A percentile compares a stretch with the other conserved stretches of the same genome.
These are phyloP conservation scores for Theobroma cacao DNA, from an alignment of 345 rosid species.

Conservation along the genomic window DNA sequence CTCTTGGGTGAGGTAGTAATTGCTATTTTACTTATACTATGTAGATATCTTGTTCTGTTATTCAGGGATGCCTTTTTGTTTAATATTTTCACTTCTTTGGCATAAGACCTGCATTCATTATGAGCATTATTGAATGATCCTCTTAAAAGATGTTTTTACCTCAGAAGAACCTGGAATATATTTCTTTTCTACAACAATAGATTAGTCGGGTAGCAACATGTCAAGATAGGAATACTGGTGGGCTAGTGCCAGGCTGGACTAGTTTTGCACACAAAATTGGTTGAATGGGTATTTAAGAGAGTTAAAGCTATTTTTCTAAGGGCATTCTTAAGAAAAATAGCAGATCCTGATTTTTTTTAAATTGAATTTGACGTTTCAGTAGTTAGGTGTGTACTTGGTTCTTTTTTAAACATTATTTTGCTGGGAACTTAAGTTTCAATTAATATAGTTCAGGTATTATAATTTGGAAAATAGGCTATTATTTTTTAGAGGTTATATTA, in stretches of 20 bases:
- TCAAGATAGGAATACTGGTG: not conserved
- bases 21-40: not conserved
- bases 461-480: not conserved
- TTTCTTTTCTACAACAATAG: not conserved
- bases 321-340: not conserved
- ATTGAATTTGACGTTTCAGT: not conserved
- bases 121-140: not conserved
- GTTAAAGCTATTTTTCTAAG: not conserved
- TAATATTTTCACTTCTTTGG: not conserved
- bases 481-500: not conserved
- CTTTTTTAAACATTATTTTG: not conserved
- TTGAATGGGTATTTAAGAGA: not conserved
- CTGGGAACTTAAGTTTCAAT: not conserved
- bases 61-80: not conserved
- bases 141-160: not conserved
- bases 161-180: not conserved
- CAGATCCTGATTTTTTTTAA: not conserved
- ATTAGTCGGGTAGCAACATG: not conserved
- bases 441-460: not conserved
- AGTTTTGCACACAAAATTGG: not conserved
- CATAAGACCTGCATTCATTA: not conserved
- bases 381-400: not conserved
- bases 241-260: not conserved
- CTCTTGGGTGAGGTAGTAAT: slow-evolving; percentile 65
- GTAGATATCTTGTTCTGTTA: not conserved